Percentiles rank a stretch among this genome's conserved stretches.
phyloP scores from a whole-genome alignment of 2,329 filamentous ascomycete genomes.

The Stachybotrys chartarum region DNA sequence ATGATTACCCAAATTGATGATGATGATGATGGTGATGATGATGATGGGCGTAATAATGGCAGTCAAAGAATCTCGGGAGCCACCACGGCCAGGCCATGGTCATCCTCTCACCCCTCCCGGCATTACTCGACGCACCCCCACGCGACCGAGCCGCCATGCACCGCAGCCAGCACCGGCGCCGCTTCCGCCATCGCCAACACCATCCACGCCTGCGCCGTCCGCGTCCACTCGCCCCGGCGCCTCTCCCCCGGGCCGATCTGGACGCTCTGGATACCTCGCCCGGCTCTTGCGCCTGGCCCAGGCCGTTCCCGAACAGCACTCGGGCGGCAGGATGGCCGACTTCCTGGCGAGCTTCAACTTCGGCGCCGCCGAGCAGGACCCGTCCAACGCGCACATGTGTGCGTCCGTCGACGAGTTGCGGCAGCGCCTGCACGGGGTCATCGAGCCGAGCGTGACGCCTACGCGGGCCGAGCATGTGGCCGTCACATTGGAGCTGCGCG shows the following conservation, averaged over 20 bases:
- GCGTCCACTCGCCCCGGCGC: too few relatives aligned
- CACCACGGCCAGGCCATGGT: too few relatives aligned
- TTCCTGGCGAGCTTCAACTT: slow-evolving; percentile 30
- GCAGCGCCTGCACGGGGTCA: slow-evolving; percentile 30
- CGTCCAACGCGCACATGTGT: slow-evolving; percentile 17
- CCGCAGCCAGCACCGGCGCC: too few relatives aligned
- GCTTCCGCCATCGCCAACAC: slow-evolving; percentile 4
- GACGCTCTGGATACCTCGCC: slow-evolving; percentile 3
- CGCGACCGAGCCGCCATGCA: too few relatives aligned
- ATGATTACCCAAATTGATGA: too few relatives aligned
- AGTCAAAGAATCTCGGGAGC: too few relatives aligned
- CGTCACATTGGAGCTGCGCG: slow-evolving; percentile 37
- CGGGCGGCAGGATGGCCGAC: slow-evolving; percentile 23
- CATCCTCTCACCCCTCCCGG: too few relatives aligned
- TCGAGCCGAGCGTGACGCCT: slow-evolving; percentile 35
- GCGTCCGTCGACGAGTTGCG: slow-evolving; percentile 37
- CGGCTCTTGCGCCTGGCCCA: slow-evolving; percentile 10
- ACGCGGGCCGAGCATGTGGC: slow-evolving; percentile 44
- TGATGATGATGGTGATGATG: too few relatives aligned
- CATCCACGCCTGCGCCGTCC: not conserved
- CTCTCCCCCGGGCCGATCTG: not conserved
- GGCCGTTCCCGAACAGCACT: slow-evolving; percentile 1
- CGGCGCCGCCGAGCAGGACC: slow-evolving; percentile 12
- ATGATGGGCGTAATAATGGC: too few relatives aligned
- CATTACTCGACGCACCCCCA: too few relatives aligned